phyloP scores from a whole-genome alignment of 805 yeast species.

The Metschnikowia rubicola region DNA sequence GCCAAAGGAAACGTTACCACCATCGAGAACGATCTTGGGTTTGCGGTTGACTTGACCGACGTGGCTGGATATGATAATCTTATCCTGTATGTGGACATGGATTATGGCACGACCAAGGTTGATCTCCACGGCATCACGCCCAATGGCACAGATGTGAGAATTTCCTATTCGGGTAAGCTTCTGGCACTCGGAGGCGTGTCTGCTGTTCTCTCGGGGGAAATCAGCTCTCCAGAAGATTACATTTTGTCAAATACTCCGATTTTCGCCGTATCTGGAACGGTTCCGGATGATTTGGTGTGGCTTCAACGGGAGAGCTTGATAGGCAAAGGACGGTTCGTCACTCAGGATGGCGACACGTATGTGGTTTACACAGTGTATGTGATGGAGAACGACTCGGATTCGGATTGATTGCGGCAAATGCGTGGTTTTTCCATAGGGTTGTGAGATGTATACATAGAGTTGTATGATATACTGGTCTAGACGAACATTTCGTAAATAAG shows the following conservation, averaged over 20 bases:
- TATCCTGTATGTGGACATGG: constrained; percentile 25
- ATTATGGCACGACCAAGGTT: constrained; percentile 41
- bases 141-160: constrained; percentile 39
- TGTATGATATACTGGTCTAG: too few species aligned
- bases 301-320: constrained; percentile 44
- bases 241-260: constrained; percentile 48
- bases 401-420: too few species aligned
- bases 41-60: constrained; percentile 25
- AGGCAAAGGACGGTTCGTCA: constrained; percentile 59
- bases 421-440: too few species aligned
- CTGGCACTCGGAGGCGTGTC: constrained; percentile 31
- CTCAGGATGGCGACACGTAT: constrained; percentile 44
- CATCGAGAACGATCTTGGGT: constrained; percentile 28
- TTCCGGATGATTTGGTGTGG: constrained; percentile 49
- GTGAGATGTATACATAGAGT: too few species aligned
- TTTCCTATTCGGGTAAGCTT: constrained; percentile 49
- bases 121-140: constrained; percentile 44
- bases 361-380: constrained; percentile 55
- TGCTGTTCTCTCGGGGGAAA: constrained; percentile 33
- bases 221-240: constrained; percentile 39
- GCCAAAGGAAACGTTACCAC: constrained; percentile 29
- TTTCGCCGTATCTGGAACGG: constrained; percentile 39
- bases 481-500: too few species aligned
- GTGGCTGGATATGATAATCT: constrained; percentile 49
- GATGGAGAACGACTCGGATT: background rate